phyloP scores from a whole-genome alignment of 1,284 basidiomycete genomes.

The Marasmius oreades region DNA sequence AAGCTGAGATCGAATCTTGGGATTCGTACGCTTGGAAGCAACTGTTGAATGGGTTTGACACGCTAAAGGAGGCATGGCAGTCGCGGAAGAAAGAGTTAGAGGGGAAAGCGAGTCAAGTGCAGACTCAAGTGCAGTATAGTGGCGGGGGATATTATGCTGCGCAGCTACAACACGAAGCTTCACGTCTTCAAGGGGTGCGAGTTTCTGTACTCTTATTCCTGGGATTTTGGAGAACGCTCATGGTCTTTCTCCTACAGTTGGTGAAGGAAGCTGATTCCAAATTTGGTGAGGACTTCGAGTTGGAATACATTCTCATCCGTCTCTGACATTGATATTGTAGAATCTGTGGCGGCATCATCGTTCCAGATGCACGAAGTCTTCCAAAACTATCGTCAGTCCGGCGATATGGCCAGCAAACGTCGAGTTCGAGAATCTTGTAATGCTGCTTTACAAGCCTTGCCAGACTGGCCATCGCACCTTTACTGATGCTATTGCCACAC shows the following conservation, averaged over 20 bases:
- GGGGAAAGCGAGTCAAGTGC: conserved; percentile 36
- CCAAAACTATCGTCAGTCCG: conserved; percentile 54
- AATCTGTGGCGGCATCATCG: conserved; percentile 49
- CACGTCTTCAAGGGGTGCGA: conserved; percentile 47
- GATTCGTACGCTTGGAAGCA: conserved; percentile 58
- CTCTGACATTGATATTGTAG: conserved; percentile 26
- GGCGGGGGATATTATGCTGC: conserved; percentile 33
- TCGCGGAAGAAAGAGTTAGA: conserved; percentile 44
- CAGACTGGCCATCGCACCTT: conserved; percentile 48
- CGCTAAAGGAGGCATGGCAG: conserved; percentile 52
- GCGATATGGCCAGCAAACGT: conserved; percentile 50
- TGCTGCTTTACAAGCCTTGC: conserved; percentile 50
- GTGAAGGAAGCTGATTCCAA: conserved; percentile 48
- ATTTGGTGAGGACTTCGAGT: conserved; percentile 34
- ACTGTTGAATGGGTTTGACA: conserved; percentile 45
- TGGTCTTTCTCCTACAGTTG: conserved; percentile 30
- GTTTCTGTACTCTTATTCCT: conserved; percentile 8
- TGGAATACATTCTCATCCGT: not conserved
- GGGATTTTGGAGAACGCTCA: not conserved
- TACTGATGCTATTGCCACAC: conserved; percentile 12
- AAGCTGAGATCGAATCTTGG: conserved; percentile 54
- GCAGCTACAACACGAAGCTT: conserved; percentile 47
- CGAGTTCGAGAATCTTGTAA: conserved; percentile 61
- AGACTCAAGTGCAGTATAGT: conserved; percentile 39
- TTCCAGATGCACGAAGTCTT: conserved; percentile 62